A percentile compares a stretch with the other conserved stretches of the same genome.
Evolutionary conservation across 306 rosid genomes (phyloP).

Genomic region (Pterocarpus macrocarpus): DNA sequence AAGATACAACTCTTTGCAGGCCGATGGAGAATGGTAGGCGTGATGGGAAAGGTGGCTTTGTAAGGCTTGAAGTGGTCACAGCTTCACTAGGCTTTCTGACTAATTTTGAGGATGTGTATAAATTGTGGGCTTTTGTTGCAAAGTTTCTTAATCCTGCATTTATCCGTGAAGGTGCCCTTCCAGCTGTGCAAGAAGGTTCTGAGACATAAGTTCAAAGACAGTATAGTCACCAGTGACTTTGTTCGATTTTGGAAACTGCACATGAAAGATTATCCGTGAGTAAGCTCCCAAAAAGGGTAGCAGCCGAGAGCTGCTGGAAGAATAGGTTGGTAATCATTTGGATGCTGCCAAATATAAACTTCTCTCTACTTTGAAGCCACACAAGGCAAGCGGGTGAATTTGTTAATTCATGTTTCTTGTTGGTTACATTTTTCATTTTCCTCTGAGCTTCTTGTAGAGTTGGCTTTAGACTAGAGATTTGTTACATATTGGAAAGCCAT

Average conservation of each 20-base stretch:
- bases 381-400: constrained; percentile 54
- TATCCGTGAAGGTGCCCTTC: constrained; percentile 71
- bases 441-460: constrained; percentile 56
- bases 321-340: constrained; percentile 44
- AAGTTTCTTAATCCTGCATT: constrained; percentile 85
- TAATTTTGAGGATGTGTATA: constrained; percentile 94
- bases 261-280: constrained; percentile 30
- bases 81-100: constrained; percentile 88
- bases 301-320: constrained; percentile 40
- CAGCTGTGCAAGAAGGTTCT: constrained; percentile 78
- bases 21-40: constrained; percentile 81
- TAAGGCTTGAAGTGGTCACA: constrained; percentile 88
- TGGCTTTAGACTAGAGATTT: constrained; percentile 53
- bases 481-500: constrained; percentile 57
- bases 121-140: constrained; percentile 90
- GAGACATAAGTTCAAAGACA: not conserved
- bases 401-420: constrained; percentile 66
- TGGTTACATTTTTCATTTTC: constrained; percentile 53
- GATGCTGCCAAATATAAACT: constrained; percentile 38
- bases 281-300: constrained; percentile 4
- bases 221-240: not conserved
- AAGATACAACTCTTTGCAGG: constrained; percentile 76
- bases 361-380: constrained; percentile 38
- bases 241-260: constrained; percentile 24
- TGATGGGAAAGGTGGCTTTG: constrained; percentile 68